phyloP scores from a whole-genome alignment of 2,329 filamentous ascomycete species.

The Penicillium sp. region DNA sequence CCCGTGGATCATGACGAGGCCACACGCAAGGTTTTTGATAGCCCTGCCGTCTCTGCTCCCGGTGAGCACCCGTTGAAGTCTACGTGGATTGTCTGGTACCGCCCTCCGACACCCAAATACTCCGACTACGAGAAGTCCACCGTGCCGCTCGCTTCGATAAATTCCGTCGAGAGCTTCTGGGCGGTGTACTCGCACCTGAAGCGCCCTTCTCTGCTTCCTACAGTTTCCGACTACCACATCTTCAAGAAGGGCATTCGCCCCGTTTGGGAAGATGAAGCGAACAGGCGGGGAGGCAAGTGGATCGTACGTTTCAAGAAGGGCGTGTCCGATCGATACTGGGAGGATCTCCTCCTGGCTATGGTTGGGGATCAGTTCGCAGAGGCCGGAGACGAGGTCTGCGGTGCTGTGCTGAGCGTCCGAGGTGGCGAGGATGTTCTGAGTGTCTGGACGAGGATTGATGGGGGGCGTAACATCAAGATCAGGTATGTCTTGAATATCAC shows the following conservation, averaged over 20 bases:
- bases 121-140: constrained; percentile 98
- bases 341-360: constrained; percentile 84
- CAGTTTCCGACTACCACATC: constrained; percentile 95
- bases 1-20: constrained; percentile 41
- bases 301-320: constrained; percentile 96
- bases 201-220: constrained; percentile 77
- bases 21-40: constrained; percentile 42
- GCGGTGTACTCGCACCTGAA: constrained; percentile 83
- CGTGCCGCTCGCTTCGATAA: constrained; percentile 76
- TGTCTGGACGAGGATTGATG: constrained; percentile 94
- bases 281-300: constrained; percentile 96
- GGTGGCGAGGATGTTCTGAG: constrained; percentile 96
- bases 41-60: constrained; percentile 30
- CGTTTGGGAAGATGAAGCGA: constrained; percentile 98
- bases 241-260: constrained; percentile 96
- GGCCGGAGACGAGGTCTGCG: constrained; percentile 89
- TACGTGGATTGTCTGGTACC: constrained; percentile 95
- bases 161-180: constrained; percentile 87
- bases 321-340: constrained; percentile 94
- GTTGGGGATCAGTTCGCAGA: constrained; percentile 93
- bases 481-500: constrained; percentile 56
- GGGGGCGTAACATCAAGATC: constrained; percentile 91
- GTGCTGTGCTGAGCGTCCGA: constrained; percentile 86
- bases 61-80: constrained; percentile 66
- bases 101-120: constrained; percentile 92